phyloP scores from a whole-genome alignment of 495 filamentous ascomycete genomes.

The Aspergillus ellipticus region DNA sequence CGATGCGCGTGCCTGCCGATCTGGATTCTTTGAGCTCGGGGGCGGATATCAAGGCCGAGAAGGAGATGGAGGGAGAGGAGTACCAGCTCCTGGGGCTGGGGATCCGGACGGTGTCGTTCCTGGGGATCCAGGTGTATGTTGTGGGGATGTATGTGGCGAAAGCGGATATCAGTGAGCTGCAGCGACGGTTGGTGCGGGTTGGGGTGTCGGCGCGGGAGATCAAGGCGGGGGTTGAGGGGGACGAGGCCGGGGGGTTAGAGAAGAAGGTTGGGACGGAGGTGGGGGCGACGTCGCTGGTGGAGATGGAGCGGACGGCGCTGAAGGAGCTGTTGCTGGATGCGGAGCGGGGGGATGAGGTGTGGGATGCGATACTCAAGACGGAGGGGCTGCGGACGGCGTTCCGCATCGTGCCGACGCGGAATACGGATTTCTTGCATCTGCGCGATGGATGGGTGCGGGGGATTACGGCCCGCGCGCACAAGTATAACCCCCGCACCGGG shows the following conservation, averaged over 20 bases:
- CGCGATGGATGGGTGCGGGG: slow-evolving; percentile 86
- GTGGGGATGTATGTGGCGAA: slow-evolving; percentile 87
- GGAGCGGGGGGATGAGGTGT: slow-evolving; percentile 61
- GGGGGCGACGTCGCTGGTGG: slow-evolving; percentile 75
- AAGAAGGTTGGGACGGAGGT: slow-evolving; percentile 50
- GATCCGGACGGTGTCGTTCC: slow-evolving; percentile 81
- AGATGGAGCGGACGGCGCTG: slow-evolving; percentile 69
- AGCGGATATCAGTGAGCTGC: slow-evolving; percentile 61
- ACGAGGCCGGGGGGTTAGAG: slow-evolving; percentile 43
- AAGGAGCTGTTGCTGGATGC: slow-evolving; percentile 64
- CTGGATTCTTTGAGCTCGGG: slow-evolving; percentile 37
- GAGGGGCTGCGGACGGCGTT: slow-evolving; percentile 64
- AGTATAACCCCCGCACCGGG: slow-evolving; percentile 21
- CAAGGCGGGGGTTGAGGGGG: slow-evolving; percentile 20
- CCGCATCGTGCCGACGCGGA: slow-evolving; percentile 76
- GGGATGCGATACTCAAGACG: slow-evolving; percentile 64
- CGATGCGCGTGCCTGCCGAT: slow-evolving; percentile 56
- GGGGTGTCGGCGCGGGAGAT: slow-evolving; percentile 29
- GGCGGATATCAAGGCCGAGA: slow-evolving; percentile 23
- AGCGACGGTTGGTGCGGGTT: slow-evolving; percentile 50
- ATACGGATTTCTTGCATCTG: slow-evolving; percentile 89
- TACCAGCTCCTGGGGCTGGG: slow-evolving; percentile 88
- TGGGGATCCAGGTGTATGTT: slow-evolving; percentile 91
- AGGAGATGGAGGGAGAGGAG: slow-evolving; percentile 46
- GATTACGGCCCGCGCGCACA: slow-evolving; percentile 65